Percentiles rank a stretch among this genome's conserved stretches.
These are phyloP conservation scores for Trichoderma asperelloides DNA, from an alignment of 495 filamentous ascomycete species.

Conservation along the genomic window DNA sequence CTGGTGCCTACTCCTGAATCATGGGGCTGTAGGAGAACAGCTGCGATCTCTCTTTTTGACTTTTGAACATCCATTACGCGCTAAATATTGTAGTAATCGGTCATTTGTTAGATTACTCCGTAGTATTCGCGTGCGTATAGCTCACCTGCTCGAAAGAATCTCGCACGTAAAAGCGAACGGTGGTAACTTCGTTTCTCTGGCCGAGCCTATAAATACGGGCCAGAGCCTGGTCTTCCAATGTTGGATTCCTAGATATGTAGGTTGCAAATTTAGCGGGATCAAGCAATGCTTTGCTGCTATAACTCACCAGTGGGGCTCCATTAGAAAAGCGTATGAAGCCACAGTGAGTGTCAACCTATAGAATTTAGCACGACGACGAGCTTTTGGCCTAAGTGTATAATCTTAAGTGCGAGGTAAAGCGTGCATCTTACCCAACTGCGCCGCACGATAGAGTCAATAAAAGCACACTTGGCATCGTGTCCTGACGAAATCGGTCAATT, in stretches of 20 bases:
- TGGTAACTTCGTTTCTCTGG: conserved; percentile 28
- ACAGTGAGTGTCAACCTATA: conserved; percentile 27
- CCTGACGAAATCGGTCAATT: conserved; percentile 23
- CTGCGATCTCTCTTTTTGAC: conserved; percentile 17
- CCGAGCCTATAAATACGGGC: conserved; percentile 29
- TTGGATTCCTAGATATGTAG: conserved; percentile 25
- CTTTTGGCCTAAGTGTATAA: neutral
- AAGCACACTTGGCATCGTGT: conserved; percentile 22
- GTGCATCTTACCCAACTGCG: conserved; percentile 25
- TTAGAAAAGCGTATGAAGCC: conserved; percentile 31
- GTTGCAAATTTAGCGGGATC: neutral
- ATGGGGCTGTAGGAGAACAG: conserved; percentile 11
- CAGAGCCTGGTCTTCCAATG: conserved; percentile 32
- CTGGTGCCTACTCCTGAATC: neutral
- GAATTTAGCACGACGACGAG: conserved; percentile 2
- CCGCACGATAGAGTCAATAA: conserved; percentile 34
- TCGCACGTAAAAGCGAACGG: conserved; percentile 24
- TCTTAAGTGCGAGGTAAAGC: neutral
- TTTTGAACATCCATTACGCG: conserved; percentile 20
- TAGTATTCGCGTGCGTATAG: neutral
- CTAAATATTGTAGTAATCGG: neutral
- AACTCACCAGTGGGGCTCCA: conserved; percentile 30
- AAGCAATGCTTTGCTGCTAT: neutral
- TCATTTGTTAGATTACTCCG: neutral
- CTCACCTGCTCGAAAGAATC: conserved; percentile 30